Conservation (phyloP, 148 eudicot species). For the Limonium bicolor region DNA sequence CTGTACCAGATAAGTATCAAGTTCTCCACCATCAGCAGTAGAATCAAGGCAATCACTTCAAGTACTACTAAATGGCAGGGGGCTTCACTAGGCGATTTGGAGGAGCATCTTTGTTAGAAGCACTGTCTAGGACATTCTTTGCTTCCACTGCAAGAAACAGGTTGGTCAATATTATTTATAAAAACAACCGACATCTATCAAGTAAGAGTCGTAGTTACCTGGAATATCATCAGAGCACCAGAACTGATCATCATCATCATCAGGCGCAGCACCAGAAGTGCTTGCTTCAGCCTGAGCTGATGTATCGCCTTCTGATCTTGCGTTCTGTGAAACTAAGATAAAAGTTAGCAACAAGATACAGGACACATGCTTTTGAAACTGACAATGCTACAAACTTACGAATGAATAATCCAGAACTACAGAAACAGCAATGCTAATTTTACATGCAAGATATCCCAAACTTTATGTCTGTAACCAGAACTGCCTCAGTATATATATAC, state of each 20-base stretch:
- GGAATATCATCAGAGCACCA: slow-evolving; percentile 75
- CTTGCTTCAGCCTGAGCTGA: slow-evolving; percentile 39
- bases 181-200: not conserved
- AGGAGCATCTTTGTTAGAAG: slow-evolving; percentile 25
- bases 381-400: too few species aligned
- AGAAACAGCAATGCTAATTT: too few species aligned
- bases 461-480: too few species aligned
- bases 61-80: slow-evolving; percentile 82
- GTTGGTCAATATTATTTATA: not conserved
- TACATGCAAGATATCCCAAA: too few species aligned
- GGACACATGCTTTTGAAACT: too few species aligned
- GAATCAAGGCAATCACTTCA: slow-evolving; percentile 90
- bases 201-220: slow-evolving; percentile 33
- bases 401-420: too few species aligned
- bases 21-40: slow-evolving; percentile 61
- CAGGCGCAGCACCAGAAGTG: slow-evolving; percentile 25
- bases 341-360: too few species aligned
- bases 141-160: slow-evolving; percentile 42
- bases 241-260: slow-evolving; percentile 47
- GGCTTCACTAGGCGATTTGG: slow-evolving; percentile 42
- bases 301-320: slow-evolving; percentile 32
- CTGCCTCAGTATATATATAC: too few species aligned
- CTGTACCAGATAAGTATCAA: slow-evolving; percentile 78
- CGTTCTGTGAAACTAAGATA: slow-evolving; percentile 26
- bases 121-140: slow-evolving; percentile 42